A percentile compares a stretch with the other conserved stretches of the same genome.
These are phyloP conservation scores for Hanseniaspora taiwanica DNA, from an alignment of 805 yeast species.

Conservation along the genomic window DNA sequence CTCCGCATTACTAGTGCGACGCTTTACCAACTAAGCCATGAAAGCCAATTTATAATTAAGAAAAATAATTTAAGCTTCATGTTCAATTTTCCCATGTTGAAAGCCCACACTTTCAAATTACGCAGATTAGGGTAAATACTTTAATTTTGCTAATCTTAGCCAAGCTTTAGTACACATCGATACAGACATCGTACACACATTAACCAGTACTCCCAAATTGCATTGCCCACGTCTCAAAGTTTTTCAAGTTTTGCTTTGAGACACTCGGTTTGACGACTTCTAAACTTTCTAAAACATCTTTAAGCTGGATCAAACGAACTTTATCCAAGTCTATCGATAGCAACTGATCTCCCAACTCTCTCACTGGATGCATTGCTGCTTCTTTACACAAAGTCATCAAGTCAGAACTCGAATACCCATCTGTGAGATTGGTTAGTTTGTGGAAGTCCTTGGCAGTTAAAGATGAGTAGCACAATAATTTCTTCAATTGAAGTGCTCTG, in stretches of 20 bases:
- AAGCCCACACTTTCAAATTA: conserved; percentile 31
- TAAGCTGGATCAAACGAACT: conserved; percentile 60
- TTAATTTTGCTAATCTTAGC: neutral
- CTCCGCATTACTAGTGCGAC: conserved; percentile 5
- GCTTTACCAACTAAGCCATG: conserved; percentile 5
- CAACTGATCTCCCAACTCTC: conserved; percentile 79
- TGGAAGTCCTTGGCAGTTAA: neutral
- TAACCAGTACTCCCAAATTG: conserved; percentile 77
- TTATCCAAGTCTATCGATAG: conserved; percentile 56
- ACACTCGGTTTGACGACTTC: conserved; percentile 81
- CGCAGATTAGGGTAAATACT: neutral
- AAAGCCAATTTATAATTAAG: conserved; percentile 1
- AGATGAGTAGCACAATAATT: conserved; percentile 33
- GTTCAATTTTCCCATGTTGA: neutral
- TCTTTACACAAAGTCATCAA: conserved; percentile 89
- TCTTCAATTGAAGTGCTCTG: conserved; percentile 53
- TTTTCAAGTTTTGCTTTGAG: conserved; percentile 58
- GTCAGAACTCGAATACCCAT: conserved; percentile 86
- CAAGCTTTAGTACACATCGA: too few species aligned
- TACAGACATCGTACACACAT: too few species aligned
- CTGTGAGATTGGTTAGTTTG: conserved; percentile 36
- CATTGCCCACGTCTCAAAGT: conserved; percentile 82
- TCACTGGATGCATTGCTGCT: conserved; percentile 94
- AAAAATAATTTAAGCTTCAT: too few species aligned
- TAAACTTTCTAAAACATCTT: conserved; percentile 70